Evolutionary conservation across 2,329 filamentous ascomycete genomes (phyloP).

Genomic region (Talaromyces amestolkiae): DNA sequence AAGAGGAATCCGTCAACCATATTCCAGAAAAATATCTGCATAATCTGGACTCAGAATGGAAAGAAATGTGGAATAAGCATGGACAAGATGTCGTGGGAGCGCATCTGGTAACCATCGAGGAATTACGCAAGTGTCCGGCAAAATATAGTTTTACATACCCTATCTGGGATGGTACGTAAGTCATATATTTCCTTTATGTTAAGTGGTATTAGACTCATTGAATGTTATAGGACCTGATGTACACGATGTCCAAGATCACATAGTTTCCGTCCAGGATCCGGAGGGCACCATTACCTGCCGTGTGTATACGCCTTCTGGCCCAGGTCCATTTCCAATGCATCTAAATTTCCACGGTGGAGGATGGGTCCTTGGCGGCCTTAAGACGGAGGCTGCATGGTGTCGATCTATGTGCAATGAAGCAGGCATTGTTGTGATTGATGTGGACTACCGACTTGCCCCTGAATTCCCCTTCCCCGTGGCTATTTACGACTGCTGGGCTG

Average conservation of each 20-base stretch:
- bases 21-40: conserved; percentile 22
- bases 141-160: conserved; percentile 33
- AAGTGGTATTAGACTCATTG: neutral
- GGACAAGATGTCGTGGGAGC: conserved; percentile 29
- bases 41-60: conserved; percentile 31
- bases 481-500: conserved; percentile 41
- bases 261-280: conserved; percentile 28
- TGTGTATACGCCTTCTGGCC: conserved; percentile 29
- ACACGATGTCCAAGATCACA: conserved; percentile 21
- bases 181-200: neutral
- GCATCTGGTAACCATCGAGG: conserved; percentile 30
- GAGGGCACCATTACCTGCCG: conserved; percentile 26
- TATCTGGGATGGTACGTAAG: conserved; percentile 24
- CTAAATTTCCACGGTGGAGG: conserved; percentile 44
- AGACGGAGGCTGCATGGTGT: conserved; percentile 41
- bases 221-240: conserved; percentile 22
- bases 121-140: conserved; percentile 27
- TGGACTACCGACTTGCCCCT: conserved; percentile 45
- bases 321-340: conserved; percentile 26
- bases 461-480: conserved; percentile 40
- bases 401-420: conserved; percentile 41
- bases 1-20: neutral
- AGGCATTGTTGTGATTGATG: conserved; percentile 44
- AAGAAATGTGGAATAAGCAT: conserved; percentile 29
- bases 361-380: conserved; percentile 45